Base-by-base conservation (phyloP, 1,284 basidiomycete species). In the Quambalaria eucalypti region DNA sequence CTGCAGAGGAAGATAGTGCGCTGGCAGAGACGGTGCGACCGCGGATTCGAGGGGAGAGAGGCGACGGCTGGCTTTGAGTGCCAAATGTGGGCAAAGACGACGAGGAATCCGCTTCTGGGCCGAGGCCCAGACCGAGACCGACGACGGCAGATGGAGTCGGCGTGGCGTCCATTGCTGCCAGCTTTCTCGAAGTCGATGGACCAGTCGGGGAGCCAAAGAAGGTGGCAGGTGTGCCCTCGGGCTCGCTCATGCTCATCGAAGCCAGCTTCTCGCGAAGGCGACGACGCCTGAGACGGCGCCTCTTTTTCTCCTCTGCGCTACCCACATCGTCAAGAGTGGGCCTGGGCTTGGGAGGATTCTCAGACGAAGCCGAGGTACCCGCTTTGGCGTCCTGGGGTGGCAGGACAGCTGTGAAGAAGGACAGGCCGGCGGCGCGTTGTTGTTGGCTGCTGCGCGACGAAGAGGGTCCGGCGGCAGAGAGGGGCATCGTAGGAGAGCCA, bases 321-420 rank as follows among this genome's bases (percentile, higher is more conserved):
- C 52, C 30, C 1, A 56, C 26, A 5, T 56, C 54, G 16, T 56
- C 54, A 9, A 56, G 48, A 4, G 16, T 21, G 5, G 50, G 54
- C 9, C 52, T 21, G 38, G 51, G 6, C 26, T 30, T 36, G 4
- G 23, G 19, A 4, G 33, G 39, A n/a, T n/a, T n/a, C n/a, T n/a
- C n/a, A n/a, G n/a, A n/a, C n/a, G n/a, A n/a, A n/a, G n/a, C n/a
- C n/a, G n/a, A n/a, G n/a, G n/a, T n/a, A n/a, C n/a, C n/a, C n/a
- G n/a, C n/a, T n/a, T n/a, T n/a, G n/a, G n/a, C n/a, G n/a, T n/a
- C n/a, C 21, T 42, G n/a, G 19, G 38, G 5, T 12, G 36, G 49
- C 3, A 58, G 44, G 28, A 55, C 53, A 4, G 53, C 52, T 4
- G 56, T 58, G 49, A 56, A 58, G 21, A 56, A 58, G 29, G 47